Percentiles rank a stretch among this genome's conserved stretches.
Evolutionary conservation across 805 yeast genomes (phyloP).

Genomic region (Ogataea kodamae): DNA sequence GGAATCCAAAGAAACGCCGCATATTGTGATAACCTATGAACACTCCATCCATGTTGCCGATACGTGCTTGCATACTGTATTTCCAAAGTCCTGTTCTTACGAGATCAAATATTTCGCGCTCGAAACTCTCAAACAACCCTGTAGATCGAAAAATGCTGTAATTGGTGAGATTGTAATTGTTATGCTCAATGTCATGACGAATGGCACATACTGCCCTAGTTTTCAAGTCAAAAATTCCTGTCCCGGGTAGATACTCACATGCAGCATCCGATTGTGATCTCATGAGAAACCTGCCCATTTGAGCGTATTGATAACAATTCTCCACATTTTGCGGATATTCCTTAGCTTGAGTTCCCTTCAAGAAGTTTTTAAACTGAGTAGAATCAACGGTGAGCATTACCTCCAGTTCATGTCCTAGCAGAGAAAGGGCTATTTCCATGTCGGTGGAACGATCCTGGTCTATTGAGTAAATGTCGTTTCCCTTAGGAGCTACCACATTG

Average conservation of each 20-base stretch:
- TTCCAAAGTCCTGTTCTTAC: conserved; percentile 74
- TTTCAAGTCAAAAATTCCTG: conserved; percentile 88
- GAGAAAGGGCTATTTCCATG: conserved; percentile 62
- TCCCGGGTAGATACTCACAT: conserved; percentile 76
- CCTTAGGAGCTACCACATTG: conserved; percentile 50
- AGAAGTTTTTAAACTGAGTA: conserved; percentile 43
- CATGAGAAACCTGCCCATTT: conserved; percentile 64
- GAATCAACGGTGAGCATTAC: conserved; percentile 62
- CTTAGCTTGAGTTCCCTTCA: conserved; percentile 16
- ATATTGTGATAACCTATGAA: conserved; percentile 89
- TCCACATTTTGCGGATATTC: conserved; percentile 5
- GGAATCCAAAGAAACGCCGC: conserved; percentile 79
- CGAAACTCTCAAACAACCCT: conserved; percentile 78
- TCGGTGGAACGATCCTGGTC: conserved; percentile 69
- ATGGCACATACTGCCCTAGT: conserved; percentile 89
- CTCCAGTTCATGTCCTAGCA: conserved; percentile 79
- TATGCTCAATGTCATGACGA: conserved; percentile 66
- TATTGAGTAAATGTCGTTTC: conserved; percentile 47
- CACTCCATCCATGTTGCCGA: conserved; percentile 96
- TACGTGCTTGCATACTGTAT: conserved; percentile 86
- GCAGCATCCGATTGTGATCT: conserved; percentile 89
- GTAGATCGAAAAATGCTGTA: conserved; percentile 60
- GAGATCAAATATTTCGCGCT: conserved; percentile 74
- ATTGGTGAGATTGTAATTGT: conserved; percentile 51
- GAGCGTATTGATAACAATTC: conserved; percentile 65